These are phyloP conservation scores for Brettanomyces sp. DNA, from an alignment of 805 yeast species.

Conservation along the genomic window DNA sequence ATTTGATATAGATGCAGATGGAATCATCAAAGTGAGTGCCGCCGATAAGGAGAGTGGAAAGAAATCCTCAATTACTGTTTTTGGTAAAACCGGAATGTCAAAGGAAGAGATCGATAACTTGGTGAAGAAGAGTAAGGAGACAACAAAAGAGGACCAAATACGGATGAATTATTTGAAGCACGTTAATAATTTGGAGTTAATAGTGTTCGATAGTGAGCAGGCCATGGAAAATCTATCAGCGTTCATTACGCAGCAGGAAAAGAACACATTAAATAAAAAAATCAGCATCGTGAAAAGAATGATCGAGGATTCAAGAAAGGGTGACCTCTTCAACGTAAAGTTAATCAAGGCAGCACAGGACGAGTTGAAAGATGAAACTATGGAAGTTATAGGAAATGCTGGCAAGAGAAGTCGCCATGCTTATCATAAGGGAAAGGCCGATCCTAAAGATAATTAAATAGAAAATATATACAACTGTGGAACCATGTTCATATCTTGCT, in stretches of 20 bases:
- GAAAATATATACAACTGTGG: background rate
- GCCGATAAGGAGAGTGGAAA: constrained; percentile 89
- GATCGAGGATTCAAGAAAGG: constrained; percentile 22
- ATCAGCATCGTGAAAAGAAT: constrained; percentile 19
- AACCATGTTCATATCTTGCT: background rate
- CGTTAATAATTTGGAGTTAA: constrained; percentile 51
- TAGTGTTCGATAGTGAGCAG: constrained; percentile 27
- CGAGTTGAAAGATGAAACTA: constrained; percentile 22
- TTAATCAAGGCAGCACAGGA: constrained; percentile 27
- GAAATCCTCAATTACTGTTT: constrained; percentile 91
- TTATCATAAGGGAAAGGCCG: background rate
- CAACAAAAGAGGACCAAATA: constrained; percentile 63
- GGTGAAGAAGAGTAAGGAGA: constrained; percentile 86
- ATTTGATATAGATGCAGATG: constrained; percentile 94
- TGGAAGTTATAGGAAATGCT: constrained; percentile 19
- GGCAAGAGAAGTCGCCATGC: constrained; percentile 15
- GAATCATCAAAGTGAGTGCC: constrained; percentile 92
- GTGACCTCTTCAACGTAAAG: constrained; percentile 20
- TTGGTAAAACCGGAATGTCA: constrained; percentile 89
- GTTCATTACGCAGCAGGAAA: constrained; percentile 11
- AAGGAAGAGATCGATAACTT: constrained; percentile 83
- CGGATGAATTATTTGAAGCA: constrained; percentile 48
- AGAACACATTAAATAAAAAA: constrained; percentile 10
- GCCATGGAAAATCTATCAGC: constrained; percentile 19
- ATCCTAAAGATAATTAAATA: background rate